These are phyloP conservation scores for Diaporthe nobilis DNA, from an alignment of 2,329 filamentous ascomycete species.

Conservation along the genomic window DNA sequence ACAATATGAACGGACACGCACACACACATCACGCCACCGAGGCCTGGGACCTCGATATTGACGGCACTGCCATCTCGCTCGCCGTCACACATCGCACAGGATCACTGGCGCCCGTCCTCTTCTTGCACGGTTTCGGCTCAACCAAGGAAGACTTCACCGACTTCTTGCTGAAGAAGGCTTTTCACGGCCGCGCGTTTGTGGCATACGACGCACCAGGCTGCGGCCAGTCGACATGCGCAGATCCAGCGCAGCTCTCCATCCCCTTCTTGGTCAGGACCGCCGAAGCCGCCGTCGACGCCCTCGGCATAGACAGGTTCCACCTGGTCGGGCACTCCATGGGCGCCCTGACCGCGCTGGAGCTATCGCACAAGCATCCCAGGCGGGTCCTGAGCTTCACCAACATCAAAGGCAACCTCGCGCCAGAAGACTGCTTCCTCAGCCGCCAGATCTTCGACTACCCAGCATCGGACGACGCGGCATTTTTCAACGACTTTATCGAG, in stretches of 20 bases:
- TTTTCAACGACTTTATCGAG: constrained; percentile 8
- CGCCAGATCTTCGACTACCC: constrained; percentile 9
- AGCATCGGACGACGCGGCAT: neutral
- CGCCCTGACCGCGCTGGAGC: neutral
- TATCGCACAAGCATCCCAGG: neutral
- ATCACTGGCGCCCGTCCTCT: neutral
- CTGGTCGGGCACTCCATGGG: constrained; percentile 6
- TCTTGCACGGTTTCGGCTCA: neutral
- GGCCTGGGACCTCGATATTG: constrained; percentile 1
- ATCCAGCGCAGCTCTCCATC: neutral
- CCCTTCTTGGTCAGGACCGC: constrained; percentile 1
- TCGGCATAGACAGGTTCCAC: neutral
- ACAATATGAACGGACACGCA: neutral
- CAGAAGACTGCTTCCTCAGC: constrained; percentile 11
- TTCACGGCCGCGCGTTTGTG: neutral
- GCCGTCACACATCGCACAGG: neutral
- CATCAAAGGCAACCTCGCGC: constrained; percentile 9
- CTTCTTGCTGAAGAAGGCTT: neutral
- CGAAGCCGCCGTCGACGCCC: neutral
- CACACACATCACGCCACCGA: neutral
- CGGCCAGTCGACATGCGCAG: neutral
- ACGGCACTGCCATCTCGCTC: neutral
- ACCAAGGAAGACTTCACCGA: constrained; percentile 5
- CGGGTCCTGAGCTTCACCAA: constrained; percentile 12
- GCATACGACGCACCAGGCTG: constrained; percentile 14